Percentiles rank a stretch among this genome's conserved stretches.
Evolutionary conservation across 2,329 filamentous ascomycete genomes (phyloP).

Genomic region (Epichloe gansuensis): DNA sequence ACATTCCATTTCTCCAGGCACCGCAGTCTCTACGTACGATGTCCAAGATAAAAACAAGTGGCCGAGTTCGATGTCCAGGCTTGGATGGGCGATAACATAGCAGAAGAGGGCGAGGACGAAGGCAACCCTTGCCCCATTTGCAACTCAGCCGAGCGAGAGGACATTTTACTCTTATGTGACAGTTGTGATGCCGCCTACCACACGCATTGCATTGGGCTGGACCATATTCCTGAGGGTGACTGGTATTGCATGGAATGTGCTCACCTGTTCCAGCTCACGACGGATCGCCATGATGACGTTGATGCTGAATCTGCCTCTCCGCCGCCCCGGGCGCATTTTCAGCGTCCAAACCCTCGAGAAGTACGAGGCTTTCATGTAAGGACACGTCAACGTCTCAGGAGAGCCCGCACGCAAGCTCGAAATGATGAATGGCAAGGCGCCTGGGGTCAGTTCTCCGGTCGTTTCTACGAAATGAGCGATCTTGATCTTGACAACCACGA

Average conservation of each 20-base stretch:
- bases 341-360: constrained; percentile 20
- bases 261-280: constrained; percentile 30
- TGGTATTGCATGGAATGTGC: constrained; percentile 90
- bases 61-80: constrained; percentile 74
- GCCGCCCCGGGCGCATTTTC: constrained; percentile 15
- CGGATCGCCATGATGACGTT: constrained; percentile 17
- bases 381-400: constrained; percentile 45
- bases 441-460: constrained; percentile 54
- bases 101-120: constrained; percentile 53
- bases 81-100: constrained; percentile 59
- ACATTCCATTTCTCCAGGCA: constrained; percentile 29
- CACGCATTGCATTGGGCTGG: constrained; percentile 79
- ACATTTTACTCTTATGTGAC: constrained; percentile 80
- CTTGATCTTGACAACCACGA: constrained; percentile 29
- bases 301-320: constrained; percentile 24
- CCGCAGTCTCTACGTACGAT: constrained; percentile 42
- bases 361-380: constrained; percentile 30
- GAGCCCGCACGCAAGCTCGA: constrained; percentile 50
- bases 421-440: constrained; percentile 81
- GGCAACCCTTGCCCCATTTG: constrained; percentile 74
- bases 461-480: constrained; percentile 45
- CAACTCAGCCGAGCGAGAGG: constrained; percentile 66
- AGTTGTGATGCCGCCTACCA: constrained; percentile 84
- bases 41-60: constrained; percentile 81
- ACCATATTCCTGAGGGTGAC: constrained; percentile 59